A percentile compares a stretch with the other conserved stretches of the same genome.
These are phyloP conservation scores for Colletotrichum abscissum DNA, from an alignment of 2,329 filamentous ascomycete species.

Conservation along the genomic window DNA sequence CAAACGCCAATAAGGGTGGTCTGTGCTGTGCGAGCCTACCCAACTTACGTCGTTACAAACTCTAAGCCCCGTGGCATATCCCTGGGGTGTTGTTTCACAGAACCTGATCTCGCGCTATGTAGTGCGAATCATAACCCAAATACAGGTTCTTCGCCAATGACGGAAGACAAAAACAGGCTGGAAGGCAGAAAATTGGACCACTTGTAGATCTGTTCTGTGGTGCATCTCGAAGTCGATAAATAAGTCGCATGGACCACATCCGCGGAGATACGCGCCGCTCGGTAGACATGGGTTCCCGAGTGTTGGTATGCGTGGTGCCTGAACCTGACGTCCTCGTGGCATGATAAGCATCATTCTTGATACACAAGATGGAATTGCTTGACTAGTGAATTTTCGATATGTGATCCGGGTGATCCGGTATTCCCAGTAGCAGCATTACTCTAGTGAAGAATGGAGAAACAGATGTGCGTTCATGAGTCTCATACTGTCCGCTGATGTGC, in stretches of 20 bases:
- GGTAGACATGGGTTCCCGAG: neutral
- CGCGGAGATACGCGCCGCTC: neutral
- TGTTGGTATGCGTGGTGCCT: neutral
- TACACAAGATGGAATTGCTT: neutral
- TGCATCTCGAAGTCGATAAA: neutral
- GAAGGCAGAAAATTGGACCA: neutral
- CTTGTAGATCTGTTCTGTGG: neutral
- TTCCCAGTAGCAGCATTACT: neutral
- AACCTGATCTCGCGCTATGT: neutral
- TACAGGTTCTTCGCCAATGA: neutral
- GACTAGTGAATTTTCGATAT: neutral
- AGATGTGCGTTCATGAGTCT: neutral
- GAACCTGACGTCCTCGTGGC: neutral
- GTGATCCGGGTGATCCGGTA: neutral
- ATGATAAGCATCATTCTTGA: neutral
- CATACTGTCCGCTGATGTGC: neutral
- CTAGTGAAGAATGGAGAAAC: neutral
- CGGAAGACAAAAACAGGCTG: neutral
- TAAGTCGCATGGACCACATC: neutral
- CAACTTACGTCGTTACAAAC: neutral
- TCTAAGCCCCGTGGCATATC: neutral
- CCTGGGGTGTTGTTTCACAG: neutral
- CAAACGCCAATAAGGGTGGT: neutral
- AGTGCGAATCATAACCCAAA: neutral
- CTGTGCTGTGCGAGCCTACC: too few species aligned